Evolutionary conservation across 306 rosid genomes (phyloP).

Genomic region (Castanea crenata): DNA sequence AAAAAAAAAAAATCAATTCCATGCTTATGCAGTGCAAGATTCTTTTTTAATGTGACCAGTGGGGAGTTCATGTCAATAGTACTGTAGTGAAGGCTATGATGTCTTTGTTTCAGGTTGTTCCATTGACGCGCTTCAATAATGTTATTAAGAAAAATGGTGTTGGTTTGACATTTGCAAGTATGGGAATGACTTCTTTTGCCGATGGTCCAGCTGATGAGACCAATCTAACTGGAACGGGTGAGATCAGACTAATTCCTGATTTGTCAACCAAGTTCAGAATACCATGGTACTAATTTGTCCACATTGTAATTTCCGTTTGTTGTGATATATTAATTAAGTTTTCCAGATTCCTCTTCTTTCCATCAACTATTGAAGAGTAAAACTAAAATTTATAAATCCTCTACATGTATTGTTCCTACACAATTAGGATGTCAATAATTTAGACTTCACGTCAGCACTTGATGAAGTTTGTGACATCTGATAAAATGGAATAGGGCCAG

Average conservation of each 20-base stretch:
- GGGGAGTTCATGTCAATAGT: no score
- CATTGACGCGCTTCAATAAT: conserved; percentile 63
- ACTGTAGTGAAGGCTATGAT: no score
- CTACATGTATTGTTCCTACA: background rate
- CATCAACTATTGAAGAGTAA: background rate
- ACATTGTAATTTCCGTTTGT: conserved; percentile 6
- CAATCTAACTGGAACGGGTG: conserved; percentile 72
- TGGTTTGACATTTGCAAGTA: conserved; percentile 59
- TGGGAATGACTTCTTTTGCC: conserved; percentile 66
- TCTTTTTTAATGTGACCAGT: no score
- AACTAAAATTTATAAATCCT: background rate
- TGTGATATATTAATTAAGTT: background rate
- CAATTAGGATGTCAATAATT: background rate
- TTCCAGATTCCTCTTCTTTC: background rate
- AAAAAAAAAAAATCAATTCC: no score
- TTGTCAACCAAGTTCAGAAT: conserved; percentile 64
- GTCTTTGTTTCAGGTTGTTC: conserved; percentile 66
- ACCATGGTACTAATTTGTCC: conserved; percentile 63
- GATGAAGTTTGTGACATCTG: background rate
- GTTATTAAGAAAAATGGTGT: conserved; percentile 52
- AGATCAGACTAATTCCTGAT: conserved; percentile 83
- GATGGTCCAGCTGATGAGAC: conserved; percentile 74
- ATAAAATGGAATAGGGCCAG: background rate
- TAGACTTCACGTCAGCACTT: background rate
- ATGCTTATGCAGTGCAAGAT: no score